Base-by-base conservation (phyloP, 2,329 filamentous ascomycete genomes). In the Trichoderma arundinaceum region DNA sequence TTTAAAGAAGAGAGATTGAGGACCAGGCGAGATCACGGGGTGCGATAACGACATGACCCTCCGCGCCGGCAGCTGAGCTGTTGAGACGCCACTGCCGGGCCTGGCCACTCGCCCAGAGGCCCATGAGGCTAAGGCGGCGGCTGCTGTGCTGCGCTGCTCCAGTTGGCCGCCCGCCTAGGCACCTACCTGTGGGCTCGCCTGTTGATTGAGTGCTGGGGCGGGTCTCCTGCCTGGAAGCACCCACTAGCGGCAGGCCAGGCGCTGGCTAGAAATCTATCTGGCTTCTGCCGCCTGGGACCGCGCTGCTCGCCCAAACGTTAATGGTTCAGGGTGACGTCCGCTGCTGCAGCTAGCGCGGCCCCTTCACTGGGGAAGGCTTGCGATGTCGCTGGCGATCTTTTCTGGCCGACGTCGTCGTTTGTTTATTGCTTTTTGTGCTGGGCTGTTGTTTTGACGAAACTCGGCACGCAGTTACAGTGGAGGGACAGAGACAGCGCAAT, bases 211-310 rank as follows among this genome's bases (percentile, higher is more conserved):
- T 19, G 43, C 56, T 48, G 41, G 41, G 56, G 33, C 33, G 33
- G n/a, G n/a, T n/a, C n/a, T n/a, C 7, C 39, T 15, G 32, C 2
- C 19, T 15, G 28, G 19, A 48, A 35, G 19, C 28, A 39, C 15
- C 22, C n/a, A 19, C 19, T 19, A 48, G 44, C 44, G 44, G 44
- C 44, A 48, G 44, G 19, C 70, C n/a, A n/a, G n/a, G n/a, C n/a
- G n/a, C n/a, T n/a, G n/a, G n/a, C n/a, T n/a, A 70, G 51, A 75
- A 70, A 52, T 22, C 43, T 4, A 22, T 44, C 33, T 12, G 80
- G 69, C 78, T 76, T 60, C 32, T 39, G 43, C 57, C 44, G 28
- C 17, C 32, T 12, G 43, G 41, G 32, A 44, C 41, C 13, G 13
- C 12, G 12, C 7, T 8, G 13, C 2, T 39, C 33, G 28, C 39